Evolutionary conservation across 768 basidiomycete species (phyloP).

Genomic region (Collybia sp.): DNA sequence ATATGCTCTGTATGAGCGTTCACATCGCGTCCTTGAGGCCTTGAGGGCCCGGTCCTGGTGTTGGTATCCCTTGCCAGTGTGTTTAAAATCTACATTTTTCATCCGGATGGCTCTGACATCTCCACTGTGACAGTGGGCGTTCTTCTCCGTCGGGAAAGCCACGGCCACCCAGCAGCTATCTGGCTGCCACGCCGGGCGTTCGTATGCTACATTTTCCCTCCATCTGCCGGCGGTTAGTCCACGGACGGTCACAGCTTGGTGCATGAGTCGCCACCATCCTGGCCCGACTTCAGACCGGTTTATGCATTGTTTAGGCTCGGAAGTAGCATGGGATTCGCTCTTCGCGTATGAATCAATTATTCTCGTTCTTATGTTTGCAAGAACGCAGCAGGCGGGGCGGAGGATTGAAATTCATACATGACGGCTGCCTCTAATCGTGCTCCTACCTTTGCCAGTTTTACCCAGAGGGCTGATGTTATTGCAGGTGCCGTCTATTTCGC

Average conservation of each 20-base stretch:
- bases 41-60: constrained; percentile 27
- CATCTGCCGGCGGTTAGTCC: background rate
- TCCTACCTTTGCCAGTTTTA: constrained; percentile 18
- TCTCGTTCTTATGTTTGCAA: constrained; percentile 41
- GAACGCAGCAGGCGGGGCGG: constrained; percentile 32
- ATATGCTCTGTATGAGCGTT: constrained; percentile 43
- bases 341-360: constrained; percentile 44
- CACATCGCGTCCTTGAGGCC: constrained; percentile 29
- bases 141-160: constrained; percentile 30
- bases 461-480: too few relatives aligned
- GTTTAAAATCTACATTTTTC: too few relatives aligned
- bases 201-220: constrained; percentile 23
- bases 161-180: constrained; percentile 13
- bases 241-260: constrained; percentile 8
- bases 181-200: constrained; percentile 32
- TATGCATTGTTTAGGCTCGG: constrained; percentile 21
- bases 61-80: constrained; percentile 16
- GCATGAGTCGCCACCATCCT: constrained; percentile 5
- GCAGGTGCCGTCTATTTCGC: too few relatives aligned
- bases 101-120: background rate
- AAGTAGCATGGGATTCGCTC: constrained; percentile 45
- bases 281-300: background rate
- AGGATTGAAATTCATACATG: constrained; percentile 15
- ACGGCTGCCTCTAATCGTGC: constrained; percentile 30
- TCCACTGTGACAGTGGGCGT: constrained; percentile 29